Conservation (phyloP, 2,329 filamentous ascomycete genomes). For the Pseudogymnoascus destructans region DNA sequence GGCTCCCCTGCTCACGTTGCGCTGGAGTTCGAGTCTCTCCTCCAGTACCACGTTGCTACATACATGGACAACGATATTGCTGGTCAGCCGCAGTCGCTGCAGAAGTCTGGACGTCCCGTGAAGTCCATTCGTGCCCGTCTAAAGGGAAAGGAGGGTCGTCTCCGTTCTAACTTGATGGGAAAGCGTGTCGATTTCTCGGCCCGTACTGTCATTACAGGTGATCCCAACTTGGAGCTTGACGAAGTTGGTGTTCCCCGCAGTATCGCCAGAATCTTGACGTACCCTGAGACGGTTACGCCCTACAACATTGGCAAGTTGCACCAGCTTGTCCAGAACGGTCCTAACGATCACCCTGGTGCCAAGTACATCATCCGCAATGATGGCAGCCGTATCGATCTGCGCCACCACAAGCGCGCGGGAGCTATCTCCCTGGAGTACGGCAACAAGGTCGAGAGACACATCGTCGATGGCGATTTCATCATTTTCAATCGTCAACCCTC, state of each 20-base stretch:
- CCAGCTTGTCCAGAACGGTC: conserved; percentile 79
- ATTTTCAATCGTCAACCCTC: conserved; percentile 99
- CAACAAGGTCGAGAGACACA: conserved; percentile 96
- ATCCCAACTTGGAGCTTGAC: conserved; percentile 89
- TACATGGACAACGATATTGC: conserved; percentile 99
- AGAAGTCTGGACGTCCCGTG: conserved; percentile 92
- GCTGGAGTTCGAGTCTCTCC: conserved; percentile 75
- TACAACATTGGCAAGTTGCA: conserved; percentile 95
- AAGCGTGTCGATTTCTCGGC: conserved; percentile 99
- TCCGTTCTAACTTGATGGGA: conserved; percentile 97
- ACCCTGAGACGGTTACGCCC: conserved; percentile 91
- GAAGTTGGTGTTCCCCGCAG: conserved; percentile 93
- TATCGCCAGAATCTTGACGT: conserved; percentile 86
- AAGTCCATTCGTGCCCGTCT: conserved; percentile 94
- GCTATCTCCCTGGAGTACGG: conserved; percentile 85
- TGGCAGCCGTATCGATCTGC: conserved; percentile 86
- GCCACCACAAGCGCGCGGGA: conserved; percentile 78
- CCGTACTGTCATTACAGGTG: conserved; percentile 98
- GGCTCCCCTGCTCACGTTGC: conserved; percentile 86
- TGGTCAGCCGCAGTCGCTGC: conserved; percentile 81
- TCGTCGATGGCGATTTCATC: conserved; percentile 93
- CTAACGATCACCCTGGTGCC: conserved; percentile 87
- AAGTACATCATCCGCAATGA: conserved; percentile 93
- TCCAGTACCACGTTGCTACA: conserved; percentile 97
- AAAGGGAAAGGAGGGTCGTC: conserved; percentile 97